Evolutionary conservation across 1,284 basidiomycete species (phyloP), one percentile per base, ranked within the genome.

Genomic region (Heliocybe sulcata): DNA sequence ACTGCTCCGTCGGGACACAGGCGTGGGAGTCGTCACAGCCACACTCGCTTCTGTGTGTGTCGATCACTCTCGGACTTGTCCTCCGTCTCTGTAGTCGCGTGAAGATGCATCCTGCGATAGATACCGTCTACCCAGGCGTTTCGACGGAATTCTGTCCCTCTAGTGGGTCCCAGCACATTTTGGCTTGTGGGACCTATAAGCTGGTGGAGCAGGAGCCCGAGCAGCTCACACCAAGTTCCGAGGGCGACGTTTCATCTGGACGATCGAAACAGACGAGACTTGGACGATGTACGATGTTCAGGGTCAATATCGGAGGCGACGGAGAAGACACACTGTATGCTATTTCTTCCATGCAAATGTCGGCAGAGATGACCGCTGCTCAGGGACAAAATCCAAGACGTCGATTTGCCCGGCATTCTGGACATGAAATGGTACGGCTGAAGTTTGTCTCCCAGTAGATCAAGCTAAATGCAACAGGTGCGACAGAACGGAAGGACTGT

Each of bases 161-260:
- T 57, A 73, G 75, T 16, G 71, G 72, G 38, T 75, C 75, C 45
- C 70, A 75, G 14, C 72, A 85, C 60, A 70, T 94, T n/a, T 80
- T 97, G 59, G 86, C 85, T 1, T 93, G 92, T 64, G 94, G 94
- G 19, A 96, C 94, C 0, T 97, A 97, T 69, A 86, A 92, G 61
- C 78, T 96, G 12, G 72, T 80, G 54, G 27, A 62, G 53, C 29
- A 31, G 12, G 29, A 31, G 29, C 12, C 29, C 29, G 8, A 60
- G 50, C 9, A 58, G 31, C 31, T 59, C 9, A 54, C 56, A 4
- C 16, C 29, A 16, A n/a, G 47, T 26, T 48, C 60, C 16, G 54
- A 53, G 47, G 23, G 10, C 6, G 29, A 55, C 8, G 14, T 53
- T 45, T 20, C 47, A 45, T 49, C 57, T 45, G 52, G 56, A 19